phyloP scores from a whole-genome alignment of 192 early-diverging fungal genomes.

The Backusella liffmaniae region DNA sequence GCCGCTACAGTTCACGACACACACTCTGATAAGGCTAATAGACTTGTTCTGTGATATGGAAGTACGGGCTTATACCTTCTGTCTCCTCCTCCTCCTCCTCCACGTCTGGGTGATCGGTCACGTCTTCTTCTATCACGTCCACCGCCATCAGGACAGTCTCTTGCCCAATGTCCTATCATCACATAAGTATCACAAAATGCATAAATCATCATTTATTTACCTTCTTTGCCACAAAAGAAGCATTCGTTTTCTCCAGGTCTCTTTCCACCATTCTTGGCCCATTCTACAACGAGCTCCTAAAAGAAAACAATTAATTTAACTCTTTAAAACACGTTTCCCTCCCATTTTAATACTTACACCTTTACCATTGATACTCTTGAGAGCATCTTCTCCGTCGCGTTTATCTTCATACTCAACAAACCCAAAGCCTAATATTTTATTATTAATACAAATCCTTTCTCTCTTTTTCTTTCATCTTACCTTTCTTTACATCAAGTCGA shows the following conservation, averaged over 20 bases:
- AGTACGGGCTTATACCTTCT: slow-evolving; percentile 25
- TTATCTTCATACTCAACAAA: slow-evolving; percentile 51
- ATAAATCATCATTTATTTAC: not conserved
- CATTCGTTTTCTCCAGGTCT: slow-evolving; percentile 48
- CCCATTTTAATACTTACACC: slow-evolving; percentile 29
- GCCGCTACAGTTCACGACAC: not conserved
- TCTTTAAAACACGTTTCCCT: not conserved
- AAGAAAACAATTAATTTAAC: not conserved
- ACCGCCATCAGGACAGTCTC: slow-evolving; percentile 37
- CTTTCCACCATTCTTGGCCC: slow-evolving; percentile 56
- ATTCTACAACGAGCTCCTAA: slow-evolving; percentile 49
- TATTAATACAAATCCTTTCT: not conserved
- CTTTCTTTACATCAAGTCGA: slow-evolving; percentile 55
- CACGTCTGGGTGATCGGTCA: not conserved
- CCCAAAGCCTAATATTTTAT: slow-evolving; percentile 36
- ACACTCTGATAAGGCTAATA: slow-evolving; percentile 21
- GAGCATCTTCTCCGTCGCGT: slow-evolving; percentile 50
- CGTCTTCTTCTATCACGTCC: slow-evolving; percentile 27
- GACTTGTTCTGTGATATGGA: not conserved
- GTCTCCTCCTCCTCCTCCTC: not conserved
- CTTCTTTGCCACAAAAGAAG: slow-evolving; percentile 38
- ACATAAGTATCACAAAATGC: too few species aligned
- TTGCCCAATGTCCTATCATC: slow-evolving; percentile 41
- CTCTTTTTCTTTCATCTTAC: slow-evolving; percentile 22
- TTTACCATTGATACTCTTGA: slow-evolving; percentile 39